Evolutionary conservation across 2,329 filamentous ascomycete genomes (phyloP).

Genomic region (Colletotrichum paranaense): DNA sequence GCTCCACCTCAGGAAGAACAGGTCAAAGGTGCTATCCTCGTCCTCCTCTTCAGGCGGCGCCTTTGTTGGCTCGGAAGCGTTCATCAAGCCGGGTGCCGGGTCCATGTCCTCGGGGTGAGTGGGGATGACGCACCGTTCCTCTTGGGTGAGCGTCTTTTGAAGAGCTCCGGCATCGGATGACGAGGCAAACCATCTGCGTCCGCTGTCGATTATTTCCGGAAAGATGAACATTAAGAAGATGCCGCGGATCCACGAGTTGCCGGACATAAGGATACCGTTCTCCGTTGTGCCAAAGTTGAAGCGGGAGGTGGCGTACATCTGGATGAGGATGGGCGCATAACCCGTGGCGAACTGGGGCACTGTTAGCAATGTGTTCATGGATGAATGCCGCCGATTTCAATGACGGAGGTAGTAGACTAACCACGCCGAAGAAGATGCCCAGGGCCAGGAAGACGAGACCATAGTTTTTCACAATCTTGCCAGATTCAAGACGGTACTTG

Average conservation of each 20-base stretch:
- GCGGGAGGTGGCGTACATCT: slow-evolving; percentile 67
- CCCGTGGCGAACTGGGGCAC: slow-evolving; percentile 62
- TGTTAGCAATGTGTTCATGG: neutral
- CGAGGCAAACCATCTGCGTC: slow-evolving; percentile 49
- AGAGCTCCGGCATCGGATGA: slow-evolving; percentile 28
- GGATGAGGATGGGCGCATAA: slow-evolving; percentile 72
- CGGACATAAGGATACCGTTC: slow-evolving; percentile 68
- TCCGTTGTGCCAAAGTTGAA: slow-evolving; percentile 67
- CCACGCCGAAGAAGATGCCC: slow-evolving; percentile 75
- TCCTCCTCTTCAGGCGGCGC: slow-evolving; percentile 48
- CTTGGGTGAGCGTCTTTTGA: slow-evolving; percentile 16
- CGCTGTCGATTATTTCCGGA: slow-evolving; percentile 62
- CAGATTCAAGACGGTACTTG: slow-evolving; percentile 61
- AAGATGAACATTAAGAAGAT: slow-evolving; percentile 67
- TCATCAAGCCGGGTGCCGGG: slow-evolving; percentile 51
- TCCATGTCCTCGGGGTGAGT: slow-evolving; percentile 54
- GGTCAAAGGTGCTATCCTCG: slow-evolving; percentile 70
- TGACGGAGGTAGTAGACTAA: slow-evolving; percentile 44
- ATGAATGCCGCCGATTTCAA: too few relatives aligned
- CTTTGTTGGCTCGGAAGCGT: slow-evolving; percentile 57
- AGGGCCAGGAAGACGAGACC: slow-evolving; percentile 72
- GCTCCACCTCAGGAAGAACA: slow-evolving; percentile 75
- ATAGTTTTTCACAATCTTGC: slow-evolving; percentile 64
- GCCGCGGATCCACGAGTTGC: slow-evolving; percentile 64
- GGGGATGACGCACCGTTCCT: slow-evolving; percentile 43